Percentiles rank a stretch among this genome's conserved stretches.
phyloP scores from a whole-genome alignment of 257 asterid species.

The Nyctanthes arbortristis region DNA sequence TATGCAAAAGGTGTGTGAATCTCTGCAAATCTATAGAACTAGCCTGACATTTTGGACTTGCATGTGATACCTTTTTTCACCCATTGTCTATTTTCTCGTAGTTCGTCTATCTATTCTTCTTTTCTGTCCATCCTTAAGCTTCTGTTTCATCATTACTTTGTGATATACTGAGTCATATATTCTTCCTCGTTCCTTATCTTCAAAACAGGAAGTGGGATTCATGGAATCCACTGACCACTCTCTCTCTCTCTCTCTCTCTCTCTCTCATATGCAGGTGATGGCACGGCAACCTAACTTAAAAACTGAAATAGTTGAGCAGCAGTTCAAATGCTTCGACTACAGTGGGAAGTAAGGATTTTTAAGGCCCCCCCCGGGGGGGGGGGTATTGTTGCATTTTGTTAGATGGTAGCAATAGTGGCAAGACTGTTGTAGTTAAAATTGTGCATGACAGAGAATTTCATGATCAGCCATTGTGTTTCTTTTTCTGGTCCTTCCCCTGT shows the following conservation, averaged over 20 bases:
- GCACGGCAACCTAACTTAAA: slow-evolving; percentile 55
- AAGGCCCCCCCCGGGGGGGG: too few species aligned
- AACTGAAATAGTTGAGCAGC: slow-evolving; percentile 58
- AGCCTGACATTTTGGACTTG: slow-evolving; percentile 12
- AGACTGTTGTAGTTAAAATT: background rate
- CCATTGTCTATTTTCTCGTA: background rate
- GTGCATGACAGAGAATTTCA: background rate
- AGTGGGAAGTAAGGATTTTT: slow-evolving; percentile 75
- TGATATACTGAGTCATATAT: too few species aligned
- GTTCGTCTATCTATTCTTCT: slow-evolving; percentile 12
- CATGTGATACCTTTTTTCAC: slow-evolving; percentile 8
- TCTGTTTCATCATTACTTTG: too few species aligned
- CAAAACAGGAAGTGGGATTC: too few species aligned
- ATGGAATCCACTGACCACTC: too few species aligned
- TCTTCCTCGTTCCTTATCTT: too few species aligned
- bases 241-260: slow-evolving; percentile 12
- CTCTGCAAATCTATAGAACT: background rate
- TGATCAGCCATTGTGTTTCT: background rate
- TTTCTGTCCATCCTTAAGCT: too few species aligned
- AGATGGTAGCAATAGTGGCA: background rate
- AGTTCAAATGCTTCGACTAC: slow-evolving; percentile 70
- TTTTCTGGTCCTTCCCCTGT: background rate
- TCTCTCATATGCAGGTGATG: slow-evolving; percentile 54
- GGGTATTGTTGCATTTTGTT: background rate
- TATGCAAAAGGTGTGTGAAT: slow-evolving; percentile 42